Base-by-base conservation (phyloP, 306 rosid genomes). In the Fragaria nilgerrensis region DNA sequence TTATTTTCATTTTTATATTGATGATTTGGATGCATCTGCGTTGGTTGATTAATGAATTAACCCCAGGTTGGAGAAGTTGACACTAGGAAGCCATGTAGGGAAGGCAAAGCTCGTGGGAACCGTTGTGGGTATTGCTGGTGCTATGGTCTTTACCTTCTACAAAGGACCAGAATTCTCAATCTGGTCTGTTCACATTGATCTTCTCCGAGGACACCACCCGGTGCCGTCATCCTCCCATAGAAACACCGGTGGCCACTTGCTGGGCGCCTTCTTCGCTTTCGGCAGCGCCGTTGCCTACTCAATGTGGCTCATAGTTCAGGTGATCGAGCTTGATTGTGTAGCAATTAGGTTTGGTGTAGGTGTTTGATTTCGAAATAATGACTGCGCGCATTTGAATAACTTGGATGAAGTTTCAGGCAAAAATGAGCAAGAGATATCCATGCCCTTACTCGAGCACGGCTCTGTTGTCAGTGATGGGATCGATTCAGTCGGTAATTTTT, bases 101-200 rank as follows among this genome's bases (percentile, higher is more conserved):
- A 78, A 58, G 74, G 89, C 90, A 1, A 90, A 88, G 44, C 80
- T 84, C 29, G 27, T 79, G 12, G 96, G 93, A 62, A 90, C 93
- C 1, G 2, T 85, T 10, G n/a, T 79, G 7, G 86, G 93, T 68
- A 80, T 90, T 10, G 88, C 91, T 47, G 96, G 91, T 71, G 91
- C 96, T 19, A 88, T 88, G 93, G 0, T 88, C 27, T 74, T 88
- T 59, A 88, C 89, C 0, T 84, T 90, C 73, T 39, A 78, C 85
- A 87, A 77, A 84, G 96, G 93, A 5, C 37, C 48, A 7, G 74
- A 86, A 27, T 72, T 88, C 50, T 2, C 76, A 37, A 72, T 85
- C 3, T 84, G 87, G 88, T 73, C 87, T 1, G 75, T 80, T 20
- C 89, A 83, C 49, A 27, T 86, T 20, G 74, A 86, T 82, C 86